phyloP scores from a whole-genome alignment of 2,329 filamentous ascomycete genomes.

The Apiospora aurea region DNA sequence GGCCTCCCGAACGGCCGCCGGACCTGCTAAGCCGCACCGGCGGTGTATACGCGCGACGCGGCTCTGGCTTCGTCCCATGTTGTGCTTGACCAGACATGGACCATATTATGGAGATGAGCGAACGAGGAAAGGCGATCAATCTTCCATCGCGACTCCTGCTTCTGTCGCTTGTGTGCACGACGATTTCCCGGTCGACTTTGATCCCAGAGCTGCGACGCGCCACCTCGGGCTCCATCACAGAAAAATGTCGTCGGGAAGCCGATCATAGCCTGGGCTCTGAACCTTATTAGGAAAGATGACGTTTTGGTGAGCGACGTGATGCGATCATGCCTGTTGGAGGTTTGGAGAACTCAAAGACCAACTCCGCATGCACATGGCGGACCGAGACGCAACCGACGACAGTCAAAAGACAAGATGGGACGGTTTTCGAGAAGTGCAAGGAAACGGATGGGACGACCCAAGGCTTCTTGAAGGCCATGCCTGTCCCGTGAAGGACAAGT shows the following conservation, averaged over 20 bases:
- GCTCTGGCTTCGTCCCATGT: slow-evolving; percentile 22
- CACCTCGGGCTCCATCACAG: slow-evolving; percentile 24
- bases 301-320: slow-evolving; percentile 16
- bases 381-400: slow-evolving; percentile 7
- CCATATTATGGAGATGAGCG: slow-evolving; percentile 24
- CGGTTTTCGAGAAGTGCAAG: not conserved
- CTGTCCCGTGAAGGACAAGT: not conserved
- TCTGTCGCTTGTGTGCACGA: slow-evolving; percentile 17
- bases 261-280: slow-evolving; percentile 17
- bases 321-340: slow-evolving; percentile 15
- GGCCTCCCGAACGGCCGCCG: not conserved
- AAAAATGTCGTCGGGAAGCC: slow-evolving; percentile 16
- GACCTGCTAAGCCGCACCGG: slow-evolving; percentile 23
- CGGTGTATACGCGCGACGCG: slow-evolving; percentile 20
- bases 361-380: slow-evolving; percentile 18
- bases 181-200: slow-evolving; percentile 24
- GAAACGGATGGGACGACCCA: not conserved
- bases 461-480: slow-evolving; percentile 1
- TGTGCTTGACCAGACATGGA: slow-evolving; percentile 24
- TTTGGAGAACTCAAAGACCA: not conserved
- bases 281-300: slow-evolving; percentile 6
- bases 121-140: slow-evolving; percentile 1
- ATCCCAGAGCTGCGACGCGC: slow-evolving; percentile 19
- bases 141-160: slow-evolving; percentile 8
- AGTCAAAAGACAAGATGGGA: not conserved